These are phyloP conservation scores for Hypoxylon lienhwacheense DNA, from an alignment of 495 filamentous ascomycete genomes.

Conservation along the genomic window DNA sequence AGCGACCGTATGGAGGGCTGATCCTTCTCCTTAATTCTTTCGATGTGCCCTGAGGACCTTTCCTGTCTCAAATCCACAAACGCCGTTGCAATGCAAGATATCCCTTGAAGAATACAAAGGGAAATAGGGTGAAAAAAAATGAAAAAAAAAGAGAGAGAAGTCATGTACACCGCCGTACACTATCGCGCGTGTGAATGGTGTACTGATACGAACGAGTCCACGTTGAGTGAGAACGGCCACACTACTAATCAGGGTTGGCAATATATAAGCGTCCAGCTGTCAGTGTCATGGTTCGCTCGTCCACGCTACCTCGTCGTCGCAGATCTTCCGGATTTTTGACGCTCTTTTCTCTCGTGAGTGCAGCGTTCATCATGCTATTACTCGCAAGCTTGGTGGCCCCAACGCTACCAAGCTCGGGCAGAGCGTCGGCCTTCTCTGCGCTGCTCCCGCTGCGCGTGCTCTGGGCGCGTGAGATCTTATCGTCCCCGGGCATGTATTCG, in stretches of 20 bases:
- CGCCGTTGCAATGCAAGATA: constrained; percentile 39
- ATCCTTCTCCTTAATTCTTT: constrained; percentile 27
- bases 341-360: constrained; percentile 63
- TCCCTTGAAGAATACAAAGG: constrained; percentile 9
- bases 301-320: constrained; percentile 84
- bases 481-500: constrained; percentile 41
- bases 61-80: constrained; percentile 25
- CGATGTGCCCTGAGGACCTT: constrained; percentile 25
- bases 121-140: too few relatives aligned
- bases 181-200: constrained; percentile 5
- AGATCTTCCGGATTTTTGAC: constrained; percentile 75
- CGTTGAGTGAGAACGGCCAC: neutral
- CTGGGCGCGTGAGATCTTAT: constrained; percentile 49
- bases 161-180: constrained; percentile 4
- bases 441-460: constrained; percentile 60
- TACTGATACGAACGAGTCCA: neutral
- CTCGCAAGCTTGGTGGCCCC: constrained; percentile 48
- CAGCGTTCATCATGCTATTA: constrained; percentile 55
- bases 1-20: constrained; percentile 37
- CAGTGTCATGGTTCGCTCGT: constrained; percentile 87
- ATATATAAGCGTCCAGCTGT: constrained; percentile 80
- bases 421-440: constrained; percentile 53
- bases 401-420: constrained; percentile 46
- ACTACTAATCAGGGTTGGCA: constrained; percentile 82
- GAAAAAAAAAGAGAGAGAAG: too few relatives aligned